A percentile compares a stretch with the other conserved stretches of the same genome.
These are phyloP conservation scores for Amyloporia xantha DNA, from an alignment of 768 basidiomycete species.

Conservation along the genomic window DNA sequence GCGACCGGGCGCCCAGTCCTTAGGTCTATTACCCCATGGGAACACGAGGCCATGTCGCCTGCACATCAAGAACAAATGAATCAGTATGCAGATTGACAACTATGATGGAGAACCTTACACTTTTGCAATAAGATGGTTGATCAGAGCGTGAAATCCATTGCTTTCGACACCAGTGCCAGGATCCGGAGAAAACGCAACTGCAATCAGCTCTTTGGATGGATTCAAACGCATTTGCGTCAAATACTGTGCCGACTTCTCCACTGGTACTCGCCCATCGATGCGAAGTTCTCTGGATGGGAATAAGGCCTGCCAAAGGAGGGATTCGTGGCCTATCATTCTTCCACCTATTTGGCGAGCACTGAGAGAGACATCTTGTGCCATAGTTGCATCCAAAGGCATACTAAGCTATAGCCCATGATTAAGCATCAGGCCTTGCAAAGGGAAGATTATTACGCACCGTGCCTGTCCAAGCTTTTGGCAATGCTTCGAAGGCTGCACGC, in stretches of 20 bases:
- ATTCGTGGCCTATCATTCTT: slow-evolving; percentile 46
- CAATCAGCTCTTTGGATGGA: slow-evolving; percentile 69
- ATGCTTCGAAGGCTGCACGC: slow-evolving; percentile 46
- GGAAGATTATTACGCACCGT: slow-evolving; percentile 40
- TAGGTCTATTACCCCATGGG: slow-evolving; percentile 74
- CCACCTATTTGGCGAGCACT: slow-evolving; percentile 79
- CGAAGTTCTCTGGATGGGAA: slow-evolving; percentile 65
- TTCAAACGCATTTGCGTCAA: slow-evolving; percentile 75
- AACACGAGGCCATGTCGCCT: slow-evolving; percentile 85
- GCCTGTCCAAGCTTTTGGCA: slow-evolving; percentile 66
- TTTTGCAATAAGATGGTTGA: slow-evolving; percentile 65
- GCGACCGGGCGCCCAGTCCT: slow-evolving; percentile 70
- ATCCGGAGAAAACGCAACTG: slow-evolving; percentile 62
- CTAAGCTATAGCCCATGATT: slow-evolving; percentile 41
- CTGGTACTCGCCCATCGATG: slow-evolving; percentile 81
- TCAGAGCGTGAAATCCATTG: slow-evolving; percentile 48
- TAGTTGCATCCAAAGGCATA: slow-evolving; percentile 73
- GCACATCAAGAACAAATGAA: slow-evolving; percentile 6
- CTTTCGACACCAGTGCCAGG: slow-evolving; percentile 33
- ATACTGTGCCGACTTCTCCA: slow-evolving; percentile 70
- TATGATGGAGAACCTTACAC: slow-evolving; percentile 42
- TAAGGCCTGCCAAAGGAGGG: slow-evolving; percentile 66
- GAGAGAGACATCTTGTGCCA: slow-evolving; percentile 60
- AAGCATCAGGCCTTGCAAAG: not conserved
- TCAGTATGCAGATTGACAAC: slow-evolving; percentile 2